Percentiles rank a stretch among this genome's conserved stretches.
Evolutionary conservation across 2,329 filamentous ascomycete genomes (phyloP).

Genomic region (Verticillium longisporum): DNA sequence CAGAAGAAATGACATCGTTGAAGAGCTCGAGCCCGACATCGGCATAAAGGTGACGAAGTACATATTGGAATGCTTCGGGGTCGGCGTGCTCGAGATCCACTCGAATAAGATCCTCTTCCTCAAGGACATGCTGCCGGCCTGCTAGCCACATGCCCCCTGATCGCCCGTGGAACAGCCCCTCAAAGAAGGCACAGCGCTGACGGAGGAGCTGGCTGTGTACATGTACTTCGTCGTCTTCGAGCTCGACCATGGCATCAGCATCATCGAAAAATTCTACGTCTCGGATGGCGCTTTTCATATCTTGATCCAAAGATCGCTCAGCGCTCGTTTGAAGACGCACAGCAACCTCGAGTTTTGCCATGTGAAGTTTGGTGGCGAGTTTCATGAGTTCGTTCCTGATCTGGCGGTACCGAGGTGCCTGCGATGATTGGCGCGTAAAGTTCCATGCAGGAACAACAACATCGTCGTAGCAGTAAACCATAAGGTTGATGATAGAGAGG

Average conservation of each 20-base stretch:
- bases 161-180: slow-evolving; percentile 82
- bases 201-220: slow-evolving; percentile 77
- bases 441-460: slow-evolving; percentile 81
- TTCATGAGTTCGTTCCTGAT: slow-evolving; percentile 84
- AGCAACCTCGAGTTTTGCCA: slow-evolving; percentile 67
- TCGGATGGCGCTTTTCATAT: slow-evolving; percentile 63
- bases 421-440: slow-evolving; percentile 57
- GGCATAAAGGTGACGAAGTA: slow-evolving; percentile 75
- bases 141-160: slow-evolving; percentile 80
- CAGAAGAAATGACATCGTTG: slow-evolving; percentile 61
- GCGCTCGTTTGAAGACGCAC: slow-evolving; percentile 68
- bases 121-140: slow-evolving; percentile 47
- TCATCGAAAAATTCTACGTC: slow-evolving; percentile 69
- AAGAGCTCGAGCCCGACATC: slow-evolving; percentile 79
- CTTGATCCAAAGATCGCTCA: slow-evolving; percentile 55
- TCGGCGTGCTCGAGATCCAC: slow-evolving; percentile 82
- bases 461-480: slow-evolving; percentile 77
- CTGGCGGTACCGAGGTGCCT: slow-evolving; percentile 70
- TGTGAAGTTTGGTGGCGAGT: slow-evolving; percentile 62
- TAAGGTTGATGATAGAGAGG: slow-evolving; percentile 70
- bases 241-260: slow-evolving; percentile 71
- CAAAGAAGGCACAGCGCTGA: slow-evolving; percentile 84
- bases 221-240: slow-evolving; percentile 64
- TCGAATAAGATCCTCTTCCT: slow-evolving; percentile 39
- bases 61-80: slow-evolving; percentile 65